These are phyloP conservation scores for Domatiomyces globalis DNA, from an alignment of 2,329 filamentous ascomycete genomes.

Conservation along the genomic window DNA sequence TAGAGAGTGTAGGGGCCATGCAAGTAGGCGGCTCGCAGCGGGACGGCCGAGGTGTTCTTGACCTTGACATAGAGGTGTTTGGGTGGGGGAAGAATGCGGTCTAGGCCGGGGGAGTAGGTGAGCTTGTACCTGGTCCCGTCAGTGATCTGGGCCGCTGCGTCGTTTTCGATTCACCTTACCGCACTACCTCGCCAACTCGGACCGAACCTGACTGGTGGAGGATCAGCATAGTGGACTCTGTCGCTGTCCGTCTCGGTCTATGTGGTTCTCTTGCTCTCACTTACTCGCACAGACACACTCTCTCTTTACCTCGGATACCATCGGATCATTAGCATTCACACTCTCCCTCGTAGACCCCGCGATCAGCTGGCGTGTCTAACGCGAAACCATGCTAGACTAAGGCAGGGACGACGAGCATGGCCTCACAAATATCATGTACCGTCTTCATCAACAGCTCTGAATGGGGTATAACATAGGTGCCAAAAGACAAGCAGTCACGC, in stretches of 20 bases:
- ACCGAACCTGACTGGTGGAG: constrained; percentile 82
- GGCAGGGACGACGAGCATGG: background rate
- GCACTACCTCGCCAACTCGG: constrained; percentile 85
- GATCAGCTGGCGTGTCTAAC: background rate
- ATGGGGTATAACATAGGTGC: background rate
- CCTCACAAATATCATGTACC: background rate
- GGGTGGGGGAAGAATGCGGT: constrained; percentile 80
- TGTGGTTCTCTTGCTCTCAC: background rate
- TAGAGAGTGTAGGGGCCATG: constrained; percentile 85
- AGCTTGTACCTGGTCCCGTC: constrained; percentile 50
- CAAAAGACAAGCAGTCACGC: background rate
- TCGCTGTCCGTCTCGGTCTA: background rate
- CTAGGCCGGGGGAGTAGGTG: constrained; percentile 77
- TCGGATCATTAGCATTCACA: background rate
- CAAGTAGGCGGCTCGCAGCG: constrained; percentile 84
- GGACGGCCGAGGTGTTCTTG: constrained; percentile 81
- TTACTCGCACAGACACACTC: background rate
- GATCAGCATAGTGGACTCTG: constrained; percentile 43
- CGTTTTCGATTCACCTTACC: constrained; percentile 38
- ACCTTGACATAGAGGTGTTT: constrained; percentile 69
- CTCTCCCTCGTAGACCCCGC: background rate
- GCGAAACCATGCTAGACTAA: background rate
- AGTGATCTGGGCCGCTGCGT: background rate
- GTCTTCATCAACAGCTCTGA: background rate
- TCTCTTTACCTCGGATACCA: background rate